phyloP scores from a whole-genome alignment of 768 basidiomycete genomes.

The Rhizopogon sp. region DNA sequence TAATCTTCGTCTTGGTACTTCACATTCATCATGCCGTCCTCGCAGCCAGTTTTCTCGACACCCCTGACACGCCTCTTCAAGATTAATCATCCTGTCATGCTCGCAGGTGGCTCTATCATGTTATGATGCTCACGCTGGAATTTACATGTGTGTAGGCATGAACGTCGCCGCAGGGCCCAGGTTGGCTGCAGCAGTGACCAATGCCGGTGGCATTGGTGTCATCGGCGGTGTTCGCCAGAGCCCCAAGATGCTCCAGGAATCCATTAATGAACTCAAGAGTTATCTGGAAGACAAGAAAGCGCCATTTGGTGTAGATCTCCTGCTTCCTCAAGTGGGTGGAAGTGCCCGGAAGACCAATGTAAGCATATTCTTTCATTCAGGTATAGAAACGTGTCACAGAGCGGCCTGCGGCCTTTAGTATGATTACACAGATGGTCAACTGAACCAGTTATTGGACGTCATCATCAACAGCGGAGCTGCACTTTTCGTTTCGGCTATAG shows the following conservation, averaged over 20 bases:
- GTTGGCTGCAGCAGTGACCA: constrained; percentile 88
- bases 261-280: constrained; percentile 69
- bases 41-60: constrained; percentile 59
- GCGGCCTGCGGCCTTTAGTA: constrained; percentile 24
- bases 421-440: constrained; percentile 77
- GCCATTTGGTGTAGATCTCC: constrained; percentile 78
- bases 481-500: constrained; percentile 80
- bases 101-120: constrained; percentile 47
- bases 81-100: constrained; percentile 80
- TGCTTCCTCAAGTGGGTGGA: constrained; percentile 80
- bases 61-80: constrained; percentile 72
- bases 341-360: constrained; percentile 81
- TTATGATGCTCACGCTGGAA: neutral
- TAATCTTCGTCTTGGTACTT: neutral
- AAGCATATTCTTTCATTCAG: neutral
- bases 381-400: no score
- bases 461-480: constrained; percentile 69
- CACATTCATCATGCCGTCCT: constrained; percentile 53
- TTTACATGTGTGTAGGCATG: constrained; percentile 38
- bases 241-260: constrained; percentile 62
- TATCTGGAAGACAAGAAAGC: constrained; percentile 71
- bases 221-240: constrained; percentile 79
- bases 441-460: constrained; percentile 72
- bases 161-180: constrained; percentile 83
- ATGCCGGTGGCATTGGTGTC: constrained; percentile 83